These are phyloP conservation scores for Berberis vulgaris DNA, from an alignment of 164 flowering plant species.

Conservation along the genomic window DNA sequence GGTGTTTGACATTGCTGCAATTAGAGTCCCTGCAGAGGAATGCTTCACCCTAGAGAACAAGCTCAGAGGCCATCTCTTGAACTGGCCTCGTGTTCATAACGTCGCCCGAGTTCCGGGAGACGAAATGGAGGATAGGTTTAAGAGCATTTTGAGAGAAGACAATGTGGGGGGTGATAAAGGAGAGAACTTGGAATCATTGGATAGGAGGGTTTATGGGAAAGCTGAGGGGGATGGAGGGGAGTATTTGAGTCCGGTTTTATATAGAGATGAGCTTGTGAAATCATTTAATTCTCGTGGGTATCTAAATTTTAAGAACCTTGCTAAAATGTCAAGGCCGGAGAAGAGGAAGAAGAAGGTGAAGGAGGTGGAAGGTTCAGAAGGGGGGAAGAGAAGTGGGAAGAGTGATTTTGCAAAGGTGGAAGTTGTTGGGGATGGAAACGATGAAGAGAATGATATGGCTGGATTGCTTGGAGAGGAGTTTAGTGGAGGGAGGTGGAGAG, in stretches of 20 bases:
- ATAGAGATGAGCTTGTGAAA: constrained; percentile 60
- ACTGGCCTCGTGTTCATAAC: constrained; percentile 90
- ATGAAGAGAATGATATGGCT: constrained; percentile 42
- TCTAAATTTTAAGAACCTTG: constrained; percentile 63
- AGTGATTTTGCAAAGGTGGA: constrained; percentile 43
- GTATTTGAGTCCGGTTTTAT: constrained; percentile 48
- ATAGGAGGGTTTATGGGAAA: constrained; percentile 47
- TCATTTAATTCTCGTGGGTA: constrained; percentile 61
- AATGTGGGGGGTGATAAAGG: constrained; percentile 13
- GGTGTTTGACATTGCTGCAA: constrained; percentile 59
- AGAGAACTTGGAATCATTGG: constrained; percentile 21
- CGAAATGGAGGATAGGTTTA: constrained; percentile 49
- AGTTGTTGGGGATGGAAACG: constrained; percentile 42
- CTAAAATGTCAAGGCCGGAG: constrained; percentile 70
- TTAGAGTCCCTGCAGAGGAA: constrained; percentile 65
- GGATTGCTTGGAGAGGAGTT: constrained; percentile 68
- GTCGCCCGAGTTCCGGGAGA: constrained; percentile 84
- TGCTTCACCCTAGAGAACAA: constrained; percentile 67
- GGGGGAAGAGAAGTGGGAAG: constrained; percentile 30
- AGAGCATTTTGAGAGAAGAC: constrained; percentile 10
- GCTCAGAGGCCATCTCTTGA: constrained; percentile 78
- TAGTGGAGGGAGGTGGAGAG: constrained; percentile 57
- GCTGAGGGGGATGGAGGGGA: constrained; percentile 57
- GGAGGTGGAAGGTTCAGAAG: constrained; percentile 16
- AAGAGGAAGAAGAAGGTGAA: constrained; percentile 24